Conservation (phyloP, 805 yeast genomes). For the Barnettozyma botsteinii region DNA sequence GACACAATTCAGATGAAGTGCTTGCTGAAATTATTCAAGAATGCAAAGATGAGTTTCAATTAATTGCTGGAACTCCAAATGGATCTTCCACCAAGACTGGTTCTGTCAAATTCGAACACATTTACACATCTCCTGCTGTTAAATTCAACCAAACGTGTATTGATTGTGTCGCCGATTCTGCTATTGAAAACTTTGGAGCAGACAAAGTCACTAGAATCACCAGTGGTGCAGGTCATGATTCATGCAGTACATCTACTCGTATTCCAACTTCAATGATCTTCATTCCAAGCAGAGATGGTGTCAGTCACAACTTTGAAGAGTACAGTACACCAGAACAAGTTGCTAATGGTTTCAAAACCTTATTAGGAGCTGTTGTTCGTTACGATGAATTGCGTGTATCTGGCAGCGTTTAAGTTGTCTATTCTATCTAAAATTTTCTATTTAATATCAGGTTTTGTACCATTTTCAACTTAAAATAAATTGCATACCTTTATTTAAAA, state of each 20-base stretch:
- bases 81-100: constrained; percentile 26
- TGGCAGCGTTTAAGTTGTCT: background rate
- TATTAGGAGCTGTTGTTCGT: constrained; percentile 44
- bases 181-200: constrained; percentile 42
- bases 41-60: constrained; percentile 32
- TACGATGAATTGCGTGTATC: constrained; percentile 27
- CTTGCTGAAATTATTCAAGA: constrained; percentile 34
- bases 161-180: constrained; percentile 46
- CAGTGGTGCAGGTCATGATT: constrained; percentile 75
- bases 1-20: constrained; percentile 46
- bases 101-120: constrained; percentile 35
- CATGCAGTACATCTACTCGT: constrained; percentile 49
- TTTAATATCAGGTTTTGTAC: too few species aligned
- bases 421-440: too few species aligned
- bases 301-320: constrained; percentile 63
- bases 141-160: constrained; percentile 49
- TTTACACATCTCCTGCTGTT: constrained; percentile 50
- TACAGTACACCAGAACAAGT: constrained; percentile 60
- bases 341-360: constrained; percentile 52
- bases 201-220: constrained; percentile 40
- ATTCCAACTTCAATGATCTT: constrained; percentile 73
- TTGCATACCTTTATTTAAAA: too few species aligned
- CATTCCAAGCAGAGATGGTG: constrained; percentile 62
- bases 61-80: constrained; percentile 21
- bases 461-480: too few species aligned